These are phyloP conservation scores for Pleurotus eryngii DNA, from an alignment of 768 basidiomycete genomes.

Conservation along the genomic window DNA sequence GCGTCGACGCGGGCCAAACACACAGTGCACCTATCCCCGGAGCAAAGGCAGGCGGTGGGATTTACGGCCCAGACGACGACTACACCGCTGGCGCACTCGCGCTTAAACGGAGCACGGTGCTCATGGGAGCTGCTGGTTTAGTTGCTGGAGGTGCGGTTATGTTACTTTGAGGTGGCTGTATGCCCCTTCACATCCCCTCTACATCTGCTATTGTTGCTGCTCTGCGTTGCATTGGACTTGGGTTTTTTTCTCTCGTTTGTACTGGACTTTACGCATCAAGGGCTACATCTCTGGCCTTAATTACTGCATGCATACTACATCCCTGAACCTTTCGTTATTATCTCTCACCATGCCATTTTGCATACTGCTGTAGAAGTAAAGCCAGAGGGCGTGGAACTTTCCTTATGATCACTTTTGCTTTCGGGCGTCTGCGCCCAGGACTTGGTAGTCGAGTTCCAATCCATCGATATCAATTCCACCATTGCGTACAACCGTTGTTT, in stretches of 20 bases:
- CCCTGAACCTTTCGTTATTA: background rate
- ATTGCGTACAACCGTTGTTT: background rate
- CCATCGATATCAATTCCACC: background rate
- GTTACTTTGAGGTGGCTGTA: constrained; percentile 30
- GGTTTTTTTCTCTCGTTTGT: too few species aligned
- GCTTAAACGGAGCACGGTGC: constrained; percentile 40
- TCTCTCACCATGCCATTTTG: background rate
- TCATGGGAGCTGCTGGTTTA: constrained; percentile 43
- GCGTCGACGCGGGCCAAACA: constrained; percentile 50
- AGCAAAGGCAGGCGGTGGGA: constrained; percentile 38
- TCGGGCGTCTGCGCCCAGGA: background rate
- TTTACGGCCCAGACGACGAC: constrained; percentile 65
- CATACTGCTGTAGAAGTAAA: background rate
- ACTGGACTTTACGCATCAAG: background rate
- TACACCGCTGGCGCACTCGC: constrained; percentile 58
- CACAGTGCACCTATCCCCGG: constrained; percentile 64
- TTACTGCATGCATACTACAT: background rate
- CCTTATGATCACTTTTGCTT: background rate
- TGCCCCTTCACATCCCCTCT: too few species aligned
- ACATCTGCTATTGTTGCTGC: too few species aligned
- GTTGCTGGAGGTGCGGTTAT: constrained; percentile 47
- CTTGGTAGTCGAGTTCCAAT: background rate
- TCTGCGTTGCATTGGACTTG: too few species aligned
- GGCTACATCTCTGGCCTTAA: background rate
- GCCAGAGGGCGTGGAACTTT: background rate